Base-by-base conservation (phyloP, 169 alveolate species). In the Perkinsus marinus region DNA sequence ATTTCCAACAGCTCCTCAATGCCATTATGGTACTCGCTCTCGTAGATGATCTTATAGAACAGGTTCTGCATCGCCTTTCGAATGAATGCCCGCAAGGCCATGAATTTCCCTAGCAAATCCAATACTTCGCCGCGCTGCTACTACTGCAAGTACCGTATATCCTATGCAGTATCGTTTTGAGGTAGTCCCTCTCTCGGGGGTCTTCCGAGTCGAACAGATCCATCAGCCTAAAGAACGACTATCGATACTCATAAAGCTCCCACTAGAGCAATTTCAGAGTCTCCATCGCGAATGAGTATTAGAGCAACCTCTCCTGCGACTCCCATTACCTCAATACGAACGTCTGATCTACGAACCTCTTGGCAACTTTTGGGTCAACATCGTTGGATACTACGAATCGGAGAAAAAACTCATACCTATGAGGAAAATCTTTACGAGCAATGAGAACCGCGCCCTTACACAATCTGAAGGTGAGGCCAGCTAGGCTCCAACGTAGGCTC, bases 1-100 rank as follows among this genome's bases (percentile, higher is more conserved):
- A 98, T 97, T 92, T 98, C 99, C 22, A 98, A 96, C 26, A 98
- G 95, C 95, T 98, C 99, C 26, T 98, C 96, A 57, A 98, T 98
- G 0, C 99, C 99, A 94, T 97, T 96, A 93, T 97, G 97, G 92
- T 96, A 95, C 94, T 97, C 99, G 39, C 97, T 96, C 93, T 98
- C 99, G 95, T 97, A 98, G 79, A 98, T 97, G 90, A 98, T 96
- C 92, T 97, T 95, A 92, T 94, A 95, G 94, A 98, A 98, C 90
- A 97, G 97, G 94, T 98, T 98, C 94, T 97, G 98, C 90, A 98
- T 98, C 38, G 99, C 98, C 95, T 97, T 97, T 89, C 99, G 96
- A 43, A 98, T 98, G 96, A 97, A 96, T 68, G 93, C 68, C 92
- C 95, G 92, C 57, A 94, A 90, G 34, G 95, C 94, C 95, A 94